Base-by-base conservation (phyloP, 306 rosid genomes). In the Erythrophleum fordii region DNA sequence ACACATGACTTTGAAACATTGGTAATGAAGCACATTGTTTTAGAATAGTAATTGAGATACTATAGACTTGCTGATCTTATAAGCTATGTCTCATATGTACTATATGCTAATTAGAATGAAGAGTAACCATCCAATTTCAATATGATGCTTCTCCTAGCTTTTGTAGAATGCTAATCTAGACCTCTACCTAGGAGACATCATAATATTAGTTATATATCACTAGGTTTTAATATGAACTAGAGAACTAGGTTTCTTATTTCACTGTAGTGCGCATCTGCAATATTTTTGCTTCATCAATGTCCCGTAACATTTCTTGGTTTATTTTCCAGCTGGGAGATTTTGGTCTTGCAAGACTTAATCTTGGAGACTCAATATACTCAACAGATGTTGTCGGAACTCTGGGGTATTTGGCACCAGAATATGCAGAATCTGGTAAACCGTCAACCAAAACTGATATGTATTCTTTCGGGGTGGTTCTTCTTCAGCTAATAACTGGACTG, bases 341-440 rank as follows among this genome's bases (percentile, higher is more conserved):
- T 76, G 97, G 97, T 23, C 89, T 93, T 65, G 97, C 97, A 37
- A 91, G 90, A 87, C 82, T 73, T 46, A 87, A 80, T 56, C 52
- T 59, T 17, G 90, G 79, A 78, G 86, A 82, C 46, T 34, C 85
- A 17, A 84, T 86, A 64, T 77, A 74, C 44, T 78, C 86, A 23
- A 88, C 93, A 6, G 85, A 86, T 51, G 89, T 92, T 44, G 93
- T 86, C 25, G 97, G 97, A 77, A 88, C 93, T 45, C 39, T 88
- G 68, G 89, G 87, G 78, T 93, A 93, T 83, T 69, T 87, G 77
- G 97, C 97, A 69, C 97, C 97, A 73, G 97, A 93, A 85, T 91
- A 91, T 78, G 89, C 90, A 52, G 94, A 90, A 83, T 83, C 42
- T 82, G 97, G 97, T 3, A 86, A 75, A 81, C 91, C 90, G 8